Evolutionary conservation across 2,329 filamentous ascomycete genomes (phyloP).

Genomic region (Trichoderma simmonsii): DNA sequence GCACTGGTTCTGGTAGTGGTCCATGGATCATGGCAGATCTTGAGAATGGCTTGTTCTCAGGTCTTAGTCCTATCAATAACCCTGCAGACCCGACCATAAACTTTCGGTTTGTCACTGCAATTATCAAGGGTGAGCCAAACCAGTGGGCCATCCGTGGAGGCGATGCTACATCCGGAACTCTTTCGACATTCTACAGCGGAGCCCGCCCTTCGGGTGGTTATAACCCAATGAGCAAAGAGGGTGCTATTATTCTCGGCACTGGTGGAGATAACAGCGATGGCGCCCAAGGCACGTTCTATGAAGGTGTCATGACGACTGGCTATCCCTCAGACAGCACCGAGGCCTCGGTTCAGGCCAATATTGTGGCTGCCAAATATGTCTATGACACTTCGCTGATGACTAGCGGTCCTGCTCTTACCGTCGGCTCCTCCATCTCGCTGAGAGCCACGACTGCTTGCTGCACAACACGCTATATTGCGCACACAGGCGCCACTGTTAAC

Average conservation of each 20-base stretch:
- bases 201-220: background rate
- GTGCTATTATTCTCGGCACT: slow-evolving; percentile 1
- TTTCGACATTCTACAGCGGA: slow-evolving; percentile 10
- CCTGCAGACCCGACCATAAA: background rate
- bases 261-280: background rate
- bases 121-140: background rate
- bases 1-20: background rate
- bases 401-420: background rate
- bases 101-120: background rate
- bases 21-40: slow-evolving; percentile 9
- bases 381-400: background rate
- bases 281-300: slow-evolving; percentile 7
- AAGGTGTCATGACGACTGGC: slow-evolving; percentile 5
- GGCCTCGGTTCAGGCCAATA: background rate
- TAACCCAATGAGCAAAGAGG: slow-evolving; percentile 7
- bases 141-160: slow-evolving; percentile 8
- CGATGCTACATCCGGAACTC: background rate
- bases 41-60: slow-evolving; percentile 2
- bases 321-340: slow-evolving; percentile 6
- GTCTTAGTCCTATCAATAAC: background rate
- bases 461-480: slow-evolving; percentile 8
- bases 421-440: background rate
- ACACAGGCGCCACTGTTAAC: slow-evolving; percentile 1
- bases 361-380: slow-evolving; percentile 5
- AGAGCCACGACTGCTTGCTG: background rate